These are phyloP conservation scores for Chimonanthus salicifolius DNA, from an alignment of 164 flowering plant genomes.

Conservation along the genomic window DNA sequence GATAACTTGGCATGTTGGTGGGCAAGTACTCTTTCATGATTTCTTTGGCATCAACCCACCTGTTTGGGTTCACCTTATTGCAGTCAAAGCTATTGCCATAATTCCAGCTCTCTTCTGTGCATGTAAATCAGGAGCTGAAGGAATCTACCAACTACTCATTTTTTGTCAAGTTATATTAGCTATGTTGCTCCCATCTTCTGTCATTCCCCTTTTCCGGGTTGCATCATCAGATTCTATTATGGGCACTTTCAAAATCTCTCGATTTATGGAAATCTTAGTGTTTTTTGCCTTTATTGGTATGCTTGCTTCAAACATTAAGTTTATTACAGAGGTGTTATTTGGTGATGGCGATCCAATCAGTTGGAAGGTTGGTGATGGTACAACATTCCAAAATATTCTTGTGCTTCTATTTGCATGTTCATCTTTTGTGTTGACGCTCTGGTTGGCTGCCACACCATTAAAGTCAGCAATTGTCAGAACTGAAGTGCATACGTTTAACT, in stretches of 20 bases:
- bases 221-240: constrained; percentile 75
- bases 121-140: constrained; percentile 80
- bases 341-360: constrained; percentile 84
- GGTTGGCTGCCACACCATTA: constrained; percentile 83
- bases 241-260: constrained; percentile 68
- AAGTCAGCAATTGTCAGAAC: constrained; percentile 55
- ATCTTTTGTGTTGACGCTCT: constrained; percentile 69
- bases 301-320: constrained; percentile 61
- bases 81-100: constrained; percentile 54
- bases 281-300: constrained; percentile 56
- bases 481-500: constrained; percentile 43
- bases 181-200: constrained; percentile 84
- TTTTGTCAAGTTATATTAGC: constrained; percentile 78
- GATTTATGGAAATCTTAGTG: constrained; percentile 55
- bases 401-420: constrained; percentile 48
- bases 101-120: constrained; percentile 62
- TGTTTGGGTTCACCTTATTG: constrained; percentile 71
- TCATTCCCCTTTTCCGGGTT: constrained; percentile 85
- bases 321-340: constrained; percentile 73
- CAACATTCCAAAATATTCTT: constrained; percentile 37
- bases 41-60: constrained; percentile 59
- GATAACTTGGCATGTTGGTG: constrained; percentile 54
- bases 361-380: constrained; percentile 52
- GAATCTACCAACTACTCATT: constrained; percentile 78
- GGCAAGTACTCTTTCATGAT: constrained; percentile 46